A percentile compares a stretch with the other conserved stretches of the same genome.
Conservation (phyloP, 768 basidiomycete species). For the Paxillus ammoniavirescens region DNA sequence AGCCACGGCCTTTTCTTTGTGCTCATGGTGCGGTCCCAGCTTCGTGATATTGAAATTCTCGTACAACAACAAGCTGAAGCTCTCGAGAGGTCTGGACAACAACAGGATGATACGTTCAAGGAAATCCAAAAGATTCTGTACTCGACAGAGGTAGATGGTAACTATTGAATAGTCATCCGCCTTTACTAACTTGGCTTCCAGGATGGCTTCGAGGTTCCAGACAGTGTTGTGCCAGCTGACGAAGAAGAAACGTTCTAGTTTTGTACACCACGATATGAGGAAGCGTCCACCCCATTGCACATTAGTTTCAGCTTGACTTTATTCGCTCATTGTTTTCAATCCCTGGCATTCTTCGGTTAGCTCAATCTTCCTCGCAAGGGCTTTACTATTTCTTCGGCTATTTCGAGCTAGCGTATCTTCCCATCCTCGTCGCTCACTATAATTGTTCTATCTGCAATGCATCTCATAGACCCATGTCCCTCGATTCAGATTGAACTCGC, state of each 20-base stretch:
- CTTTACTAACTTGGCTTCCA: conserved; percentile 31
- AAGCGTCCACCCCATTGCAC: conserved; percentile 10
- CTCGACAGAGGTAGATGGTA: conserved; percentile 79
- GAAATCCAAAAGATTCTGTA: conserved; percentile 93
- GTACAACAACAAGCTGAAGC: conserved; percentile 77
- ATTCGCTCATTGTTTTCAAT: conserved; percentile 19
- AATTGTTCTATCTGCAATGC: conserved; percentile 27
- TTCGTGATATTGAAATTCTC: conserved; percentile 94
- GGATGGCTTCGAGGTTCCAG: conserved; percentile 95
- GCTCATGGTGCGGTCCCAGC: conserved; percentile 42
- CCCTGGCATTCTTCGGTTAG: conserved; percentile 8
- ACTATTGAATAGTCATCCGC: background rate
- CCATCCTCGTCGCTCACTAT: conserved; percentile 17
- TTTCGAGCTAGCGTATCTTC: conserved; percentile 20
- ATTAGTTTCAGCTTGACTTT: conserved; percentile 5
- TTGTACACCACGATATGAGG: conserved; percentile 15
- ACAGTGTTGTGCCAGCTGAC: conserved; percentile 50
- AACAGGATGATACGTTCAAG: conserved; percentile 59
- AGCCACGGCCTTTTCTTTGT: conserved; percentile 3
- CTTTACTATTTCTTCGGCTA: conserved; percentile 11
- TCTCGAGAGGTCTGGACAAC: conserved; percentile 53
- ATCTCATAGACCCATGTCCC: conserved; percentile 19
- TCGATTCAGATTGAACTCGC: background rate
- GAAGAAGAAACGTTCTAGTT: conserved; percentile 79
- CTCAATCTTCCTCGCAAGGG: background rate